These are phyloP conservation scores for Calocybe indica DNA, from an alignment of 768 basidiomycete genomes.

Conservation along the genomic window DNA sequence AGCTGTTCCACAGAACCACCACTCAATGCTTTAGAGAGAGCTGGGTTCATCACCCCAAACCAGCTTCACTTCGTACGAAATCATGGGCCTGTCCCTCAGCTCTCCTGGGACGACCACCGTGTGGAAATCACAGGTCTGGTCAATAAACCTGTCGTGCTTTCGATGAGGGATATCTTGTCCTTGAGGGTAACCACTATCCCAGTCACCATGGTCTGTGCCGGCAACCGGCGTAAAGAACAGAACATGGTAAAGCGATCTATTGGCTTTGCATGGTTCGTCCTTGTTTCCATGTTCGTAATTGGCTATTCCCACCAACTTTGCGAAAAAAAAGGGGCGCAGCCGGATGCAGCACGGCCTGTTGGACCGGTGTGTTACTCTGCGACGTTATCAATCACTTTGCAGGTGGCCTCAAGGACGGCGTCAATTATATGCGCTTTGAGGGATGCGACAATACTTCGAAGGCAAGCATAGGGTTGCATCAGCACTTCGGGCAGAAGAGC, in stretches of 20 bases:
- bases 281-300: too few species aligned
- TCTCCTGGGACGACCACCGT: slow-evolving; percentile 37
- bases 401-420: slow-evolving; percentile 13
- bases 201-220: slow-evolving; percentile 58
- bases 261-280: slow-evolving; percentile 41
- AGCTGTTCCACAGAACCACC: slow-evolving; percentile 52
- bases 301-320: too few species aligned
- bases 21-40: slow-evolving; percentile 34
- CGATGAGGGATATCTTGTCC: slow-evolving; percentile 36
- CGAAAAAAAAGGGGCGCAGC: slow-evolving; percentile 27
- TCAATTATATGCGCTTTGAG: slow-evolving; percentile 49
- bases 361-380: slow-evolving; percentile 52
- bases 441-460: slow-evolving; percentile 47
- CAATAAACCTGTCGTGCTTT: slow-evolving; percentile 27
- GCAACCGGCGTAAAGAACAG: slow-evolving; percentile 62
- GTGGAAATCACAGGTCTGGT: slow-evolving; percentile 41
- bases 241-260: slow-evolving; percentile 52
- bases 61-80: slow-evolving; percentile 56
- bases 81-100: slow-evolving; percentile 51
- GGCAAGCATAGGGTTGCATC: too few species aligned
- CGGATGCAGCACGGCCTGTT: slow-evolving; percentile 48
- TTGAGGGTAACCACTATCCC: slow-evolving; percentile 54
- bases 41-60: slow-evolving; percentile 52
- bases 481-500: too few species aligned
- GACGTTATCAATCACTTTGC: slow-evolving; percentile 44